These are phyloP conservation scores for Penicillium sp. DNA, from an alignment of 2,329 filamentous ascomycete genomes.

Conservation along the genomic window DNA sequence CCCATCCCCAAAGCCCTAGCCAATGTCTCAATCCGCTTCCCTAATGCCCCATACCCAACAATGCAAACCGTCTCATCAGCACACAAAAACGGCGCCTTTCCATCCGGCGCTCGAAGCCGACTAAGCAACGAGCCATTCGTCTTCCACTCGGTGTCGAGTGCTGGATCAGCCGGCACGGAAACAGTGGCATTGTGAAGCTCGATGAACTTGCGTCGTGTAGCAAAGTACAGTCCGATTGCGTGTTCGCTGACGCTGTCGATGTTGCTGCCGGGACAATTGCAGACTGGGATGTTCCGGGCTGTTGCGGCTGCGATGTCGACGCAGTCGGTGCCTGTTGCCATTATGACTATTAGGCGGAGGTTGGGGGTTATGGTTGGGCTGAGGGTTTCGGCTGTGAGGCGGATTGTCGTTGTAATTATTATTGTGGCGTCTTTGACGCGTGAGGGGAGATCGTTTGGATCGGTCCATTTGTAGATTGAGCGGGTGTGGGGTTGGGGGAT, in stretches of 20 bases:
- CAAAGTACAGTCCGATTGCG: constrained; percentile 50
- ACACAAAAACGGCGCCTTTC: constrained; percentile 43
- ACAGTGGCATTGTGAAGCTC: constrained; percentile 33
- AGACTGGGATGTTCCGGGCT: constrained; percentile 44
- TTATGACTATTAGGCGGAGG: constrained; percentile 44
- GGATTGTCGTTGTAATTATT: constrained; percentile 40
- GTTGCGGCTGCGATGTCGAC: constrained; percentile 45
- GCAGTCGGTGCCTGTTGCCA: constrained; percentile 48
- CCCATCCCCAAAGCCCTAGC: constrained; percentile 47
- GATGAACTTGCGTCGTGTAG: constrained; percentile 43
- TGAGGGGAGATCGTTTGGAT: constrained; percentile 30
- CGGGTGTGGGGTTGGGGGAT: constrained; percentile 44
- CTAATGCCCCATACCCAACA: constrained; percentile 50
- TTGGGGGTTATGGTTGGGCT: constrained; percentile 41
- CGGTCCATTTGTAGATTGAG: constrained; percentile 34
- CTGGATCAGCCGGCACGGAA: constrained; percentile 14
- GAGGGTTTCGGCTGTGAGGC: constrained; percentile 33
- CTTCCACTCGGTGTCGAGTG: constrained; percentile 38
- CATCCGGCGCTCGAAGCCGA: constrained; percentile 20
- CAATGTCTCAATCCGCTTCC: constrained; percentile 31
- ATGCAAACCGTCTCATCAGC: constrained; percentile 49
- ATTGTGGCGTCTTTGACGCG: constrained; percentile 48
- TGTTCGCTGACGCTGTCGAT: constrained; percentile 50
- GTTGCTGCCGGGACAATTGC: constrained; percentile 48
- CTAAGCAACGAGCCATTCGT: constrained; percentile 34